These are phyloP conservation scores for Entophlyctis helioformis DNA, from an alignment of 192 early-diverging fungal species.

Conservation along the genomic window DNA sequence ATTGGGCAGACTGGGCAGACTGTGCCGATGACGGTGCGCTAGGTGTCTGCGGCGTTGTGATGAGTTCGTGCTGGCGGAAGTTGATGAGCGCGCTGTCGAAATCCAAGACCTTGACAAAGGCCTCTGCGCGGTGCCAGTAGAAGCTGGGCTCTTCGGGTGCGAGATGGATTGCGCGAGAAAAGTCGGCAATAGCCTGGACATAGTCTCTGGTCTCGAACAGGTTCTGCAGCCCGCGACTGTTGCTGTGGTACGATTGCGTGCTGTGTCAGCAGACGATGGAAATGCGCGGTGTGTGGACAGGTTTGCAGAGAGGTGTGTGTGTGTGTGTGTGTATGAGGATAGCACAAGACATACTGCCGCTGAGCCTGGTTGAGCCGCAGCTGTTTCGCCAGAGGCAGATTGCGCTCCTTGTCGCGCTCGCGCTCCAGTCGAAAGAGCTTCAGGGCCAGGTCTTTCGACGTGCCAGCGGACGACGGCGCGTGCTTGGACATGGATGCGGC, in stretches of 20 bases:
- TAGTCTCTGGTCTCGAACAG: not conserved
- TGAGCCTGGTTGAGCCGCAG: no score
- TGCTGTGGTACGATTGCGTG: not conserved
- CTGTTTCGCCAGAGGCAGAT: no score
- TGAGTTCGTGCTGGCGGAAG: constrained; percentile 3
- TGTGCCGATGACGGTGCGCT: no score
- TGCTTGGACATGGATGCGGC: no score
- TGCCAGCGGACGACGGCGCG: no score
- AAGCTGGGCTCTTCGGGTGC: constrained; percentile 22
- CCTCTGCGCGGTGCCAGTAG: constrained; percentile 26
- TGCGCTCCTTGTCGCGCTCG: no score
- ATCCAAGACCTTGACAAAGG: constrained; percentile 17
- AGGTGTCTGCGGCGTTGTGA: no score
- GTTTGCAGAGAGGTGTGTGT: not conserved
- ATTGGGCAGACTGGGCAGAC: no score
- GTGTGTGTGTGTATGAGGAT: constrained; percentile 27
- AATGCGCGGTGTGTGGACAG: not conserved
- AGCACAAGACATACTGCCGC: no score
- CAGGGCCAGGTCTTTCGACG: no score
- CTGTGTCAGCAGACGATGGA: no score
- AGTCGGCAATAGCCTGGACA: constrained; percentile 13
- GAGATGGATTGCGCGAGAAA: constrained; percentile 24
- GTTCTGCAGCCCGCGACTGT: not conserved
- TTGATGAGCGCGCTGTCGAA: constrained; percentile 27
- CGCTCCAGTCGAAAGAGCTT: no score